These are phyloP conservation scores for Croton laevigatus DNA, from an alignment of 441 rosid genomes.

Conservation along the genomic window DNA sequence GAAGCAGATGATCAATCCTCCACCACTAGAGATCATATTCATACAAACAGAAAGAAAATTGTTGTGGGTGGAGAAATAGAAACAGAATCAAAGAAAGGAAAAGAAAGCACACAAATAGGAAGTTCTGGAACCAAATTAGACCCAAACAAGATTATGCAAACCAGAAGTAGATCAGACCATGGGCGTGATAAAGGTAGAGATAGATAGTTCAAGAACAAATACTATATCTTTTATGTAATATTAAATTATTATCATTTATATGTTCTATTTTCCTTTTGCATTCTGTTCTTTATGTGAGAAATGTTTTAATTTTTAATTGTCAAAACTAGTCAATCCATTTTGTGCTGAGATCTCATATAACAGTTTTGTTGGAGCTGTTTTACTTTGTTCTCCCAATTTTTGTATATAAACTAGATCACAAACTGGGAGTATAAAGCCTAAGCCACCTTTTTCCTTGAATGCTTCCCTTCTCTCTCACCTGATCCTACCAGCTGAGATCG, in stretches of 20 bases:
- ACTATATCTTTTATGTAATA: background rate
- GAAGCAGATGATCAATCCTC: conserved; percentile 28
- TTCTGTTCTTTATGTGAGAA: conserved; percentile 12
- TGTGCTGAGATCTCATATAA: background rate
- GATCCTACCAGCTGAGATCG: too few relatives aligned
- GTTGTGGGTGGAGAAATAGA: conserved; percentile 28
- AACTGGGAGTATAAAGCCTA: too few relatives aligned
- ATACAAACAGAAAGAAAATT: conserved; percentile 30
- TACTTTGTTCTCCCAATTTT: background rate
- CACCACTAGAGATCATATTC: conserved; percentile 28
- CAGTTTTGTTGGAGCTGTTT: background rate
- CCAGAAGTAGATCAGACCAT: conserved; percentile 45
- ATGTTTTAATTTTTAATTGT: background rate
- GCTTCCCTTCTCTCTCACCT: too few relatives aligned
- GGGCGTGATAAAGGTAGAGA: conserved; percentile 46
- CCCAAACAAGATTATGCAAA: conserved; percentile 28
- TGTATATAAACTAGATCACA: too few relatives aligned
- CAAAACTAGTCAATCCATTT: conserved; percentile 1
- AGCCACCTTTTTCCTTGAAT: too few relatives aligned
- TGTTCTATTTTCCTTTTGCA: background rate
- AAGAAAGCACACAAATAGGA: conserved; percentile 34
- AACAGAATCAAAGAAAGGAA: conserved; percentile 31
- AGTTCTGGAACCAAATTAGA: conserved; percentile 32
- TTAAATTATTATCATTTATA: background rate
- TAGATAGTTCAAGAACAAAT: conserved; percentile 27